Percentiles rank a stretch among this genome's conserved stretches.
phyloP scores from a whole-genome alignment of 2,329 filamentous ascomycete species.

The Aspergillus novofumigatus region DNA sequence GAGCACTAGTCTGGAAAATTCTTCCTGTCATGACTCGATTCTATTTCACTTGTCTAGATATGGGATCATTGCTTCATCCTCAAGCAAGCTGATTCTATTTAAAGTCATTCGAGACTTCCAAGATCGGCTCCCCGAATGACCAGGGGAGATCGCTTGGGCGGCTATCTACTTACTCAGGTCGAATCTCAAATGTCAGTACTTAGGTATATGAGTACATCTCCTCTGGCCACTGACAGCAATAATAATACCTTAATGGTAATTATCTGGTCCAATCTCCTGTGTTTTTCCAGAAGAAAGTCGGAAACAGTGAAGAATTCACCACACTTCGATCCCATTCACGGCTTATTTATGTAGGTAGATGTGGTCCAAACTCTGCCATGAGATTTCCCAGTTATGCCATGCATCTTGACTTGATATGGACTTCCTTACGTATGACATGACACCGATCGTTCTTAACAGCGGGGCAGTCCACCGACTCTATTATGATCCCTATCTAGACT shows the following conservation, averaged over 20 bases:
- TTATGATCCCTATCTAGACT: neutral
- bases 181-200: neutral
- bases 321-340: neutral
- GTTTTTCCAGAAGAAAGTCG: neutral
- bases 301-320: neutral
- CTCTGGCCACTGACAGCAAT: neutral
- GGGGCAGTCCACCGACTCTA: neutral
- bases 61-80: neutral
- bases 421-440: neutral
- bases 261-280: neutral
- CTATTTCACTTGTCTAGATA: neutral
- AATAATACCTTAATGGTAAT: neutral
- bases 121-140: neutral
- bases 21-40: neutral
- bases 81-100: neutral
- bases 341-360: neutral
- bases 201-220: no score
- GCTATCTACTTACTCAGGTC: neutral
- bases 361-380: neutral
- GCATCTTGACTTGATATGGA: neutral
- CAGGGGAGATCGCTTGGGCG: no score
- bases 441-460: neutral
- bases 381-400: neutral
- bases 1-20: neutral
- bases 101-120: neutral